Evolutionary conservation across 495 filamentous ascomycete species (phyloP).

Genomic region (Aspergillus nanangensis): DNA sequence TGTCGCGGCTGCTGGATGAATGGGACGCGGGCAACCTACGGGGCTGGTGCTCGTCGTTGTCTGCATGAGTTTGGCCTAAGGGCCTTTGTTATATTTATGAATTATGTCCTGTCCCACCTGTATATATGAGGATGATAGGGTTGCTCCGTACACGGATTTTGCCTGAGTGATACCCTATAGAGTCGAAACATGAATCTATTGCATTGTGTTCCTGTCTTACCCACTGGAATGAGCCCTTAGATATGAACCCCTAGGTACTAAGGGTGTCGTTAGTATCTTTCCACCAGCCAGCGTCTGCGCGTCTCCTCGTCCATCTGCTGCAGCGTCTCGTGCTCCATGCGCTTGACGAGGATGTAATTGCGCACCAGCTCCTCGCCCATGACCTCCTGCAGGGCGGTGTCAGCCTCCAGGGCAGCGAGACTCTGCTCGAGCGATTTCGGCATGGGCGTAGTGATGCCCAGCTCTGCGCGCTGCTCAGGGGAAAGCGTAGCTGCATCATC

Average conservation of each 20-base stretch:
- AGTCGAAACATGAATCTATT: no score
- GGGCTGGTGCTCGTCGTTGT: background rate
- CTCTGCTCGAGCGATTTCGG: slow-evolving; percentile 32
- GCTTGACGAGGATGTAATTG: slow-evolving; percentile 58
- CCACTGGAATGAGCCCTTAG: no score
- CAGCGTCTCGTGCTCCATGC: slow-evolving; percentile 42
- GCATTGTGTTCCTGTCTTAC: no score
- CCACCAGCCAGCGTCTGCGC: slow-evolving; percentile 55
- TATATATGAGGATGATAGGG: slow-evolving; percentile 3
- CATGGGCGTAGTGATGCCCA: slow-evolving; percentile 37
- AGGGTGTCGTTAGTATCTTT: slow-evolving; percentile 35
- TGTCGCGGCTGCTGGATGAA: slow-evolving; percentile 42
- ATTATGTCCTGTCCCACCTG: background rate
- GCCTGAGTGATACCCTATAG: slow-evolving; percentile 7
- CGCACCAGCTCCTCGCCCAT: slow-evolving; percentile 52
- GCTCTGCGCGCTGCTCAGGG: slow-evolving; percentile 13
- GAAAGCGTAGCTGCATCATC: slow-evolving; percentile 30
- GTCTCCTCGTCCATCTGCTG: slow-evolving; percentile 47
- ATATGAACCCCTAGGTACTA: background rate
- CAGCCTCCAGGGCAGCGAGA: slow-evolving; percentile 15
- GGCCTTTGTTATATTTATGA: no score
- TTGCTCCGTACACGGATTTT: slow-evolving; percentile 12
- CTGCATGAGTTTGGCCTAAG: no score
- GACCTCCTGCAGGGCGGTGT: slow-evolving; percentile 23
- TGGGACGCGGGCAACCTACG: slow-evolving; percentile 33